Percentiles rank a stretch among this genome's conserved stretches.
These are phyloP conservation scores for Sisymbrium irio DNA, from an alignment of 345 rosid genomes.

Conservation along the genomic window DNA sequence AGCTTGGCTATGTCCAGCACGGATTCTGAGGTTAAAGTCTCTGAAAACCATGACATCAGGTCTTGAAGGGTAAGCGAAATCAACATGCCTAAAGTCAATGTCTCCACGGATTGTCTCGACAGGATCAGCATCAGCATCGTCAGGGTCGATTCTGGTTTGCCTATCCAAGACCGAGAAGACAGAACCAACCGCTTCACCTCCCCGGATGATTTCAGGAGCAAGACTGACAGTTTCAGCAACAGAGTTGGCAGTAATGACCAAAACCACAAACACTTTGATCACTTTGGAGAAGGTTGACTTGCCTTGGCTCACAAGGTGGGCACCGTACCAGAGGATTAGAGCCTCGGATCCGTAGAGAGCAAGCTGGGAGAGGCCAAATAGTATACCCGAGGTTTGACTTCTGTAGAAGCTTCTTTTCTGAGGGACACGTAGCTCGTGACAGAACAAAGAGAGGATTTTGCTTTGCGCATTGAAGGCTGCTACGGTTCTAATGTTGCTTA, in stretches of 20 bases:
- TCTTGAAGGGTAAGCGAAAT: slow-evolving; percentile 89
- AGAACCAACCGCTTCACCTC: slow-evolving; percentile 97
- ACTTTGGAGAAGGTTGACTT: slow-evolving; percentile 94
- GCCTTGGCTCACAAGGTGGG: slow-evolving; percentile 85
- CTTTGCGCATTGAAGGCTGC: slow-evolving; percentile 97
- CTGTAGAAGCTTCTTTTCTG: slow-evolving; percentile 67
- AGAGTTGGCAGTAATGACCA: slow-evolving; percentile 94
- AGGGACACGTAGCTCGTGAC: slow-evolving; percentile 78
- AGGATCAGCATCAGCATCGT: slow-evolving; percentile 85
- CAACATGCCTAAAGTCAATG: slow-evolving; percentile 92
- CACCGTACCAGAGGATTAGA: slow-evolving; percentile 95
- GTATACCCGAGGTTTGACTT: slow-evolving; percentile 86
- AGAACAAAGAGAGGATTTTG: slow-evolving; percentile 80
- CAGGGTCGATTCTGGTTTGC: slow-evolving; percentile 79
- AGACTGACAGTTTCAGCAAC: slow-evolving; percentile 99
- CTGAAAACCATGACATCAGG: slow-evolving; percentile 81
- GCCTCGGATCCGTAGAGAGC: slow-evolving; percentile 96
- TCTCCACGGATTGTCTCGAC: slow-evolving; percentile 88
- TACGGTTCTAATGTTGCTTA: slow-evolving; percentile 95
- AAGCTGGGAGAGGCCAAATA: slow-evolving; percentile 95
- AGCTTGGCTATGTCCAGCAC: slow-evolving; percentile 98
- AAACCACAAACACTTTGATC: slow-evolving; percentile 92
- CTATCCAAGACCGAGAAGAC: slow-evolving; percentile 87
- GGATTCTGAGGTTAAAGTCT: slow-evolving; percentile 80
- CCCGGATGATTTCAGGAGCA: slow-evolving; percentile 97